Conservation (phyloP, 2,329 filamentous ascomycete species). For the Sporothrix protearum region DNA sequence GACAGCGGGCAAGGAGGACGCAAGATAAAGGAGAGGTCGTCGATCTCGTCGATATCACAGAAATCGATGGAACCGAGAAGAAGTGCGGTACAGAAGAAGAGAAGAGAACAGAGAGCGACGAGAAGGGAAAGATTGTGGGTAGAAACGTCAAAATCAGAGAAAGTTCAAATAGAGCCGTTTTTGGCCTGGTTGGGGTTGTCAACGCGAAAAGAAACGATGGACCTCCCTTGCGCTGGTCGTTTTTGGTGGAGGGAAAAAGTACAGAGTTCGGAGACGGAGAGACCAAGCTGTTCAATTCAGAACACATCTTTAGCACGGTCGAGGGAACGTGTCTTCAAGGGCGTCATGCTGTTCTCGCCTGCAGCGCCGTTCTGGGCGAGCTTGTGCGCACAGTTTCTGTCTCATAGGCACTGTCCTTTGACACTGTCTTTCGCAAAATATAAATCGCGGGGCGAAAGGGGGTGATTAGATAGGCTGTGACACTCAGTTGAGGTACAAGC, state of each 20-base stretch:
- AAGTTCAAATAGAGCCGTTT: background rate
- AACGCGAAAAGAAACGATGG: background rate
- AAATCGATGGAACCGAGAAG: background rate
- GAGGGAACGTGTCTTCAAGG: conserved; percentile 21
- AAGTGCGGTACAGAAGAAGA: background rate
- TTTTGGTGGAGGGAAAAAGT: background rate
- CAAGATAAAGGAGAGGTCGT: background rate
- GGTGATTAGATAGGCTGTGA: background rate
- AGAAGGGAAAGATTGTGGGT: background rate
- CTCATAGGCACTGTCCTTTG: background rate
- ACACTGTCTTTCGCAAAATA: background rate
- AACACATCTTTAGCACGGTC: conserved; percentile 12
- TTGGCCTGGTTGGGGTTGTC: background rate
- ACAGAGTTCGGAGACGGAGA: too few species aligned
- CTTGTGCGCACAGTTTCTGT: background rate
- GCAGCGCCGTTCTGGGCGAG: background rate
- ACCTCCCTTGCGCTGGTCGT: conserved; percentile 6
- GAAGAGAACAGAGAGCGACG: conserved; percentile 5
- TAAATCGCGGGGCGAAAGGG: background rate
- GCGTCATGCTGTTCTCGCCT: background rate
- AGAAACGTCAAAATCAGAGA: background rate
- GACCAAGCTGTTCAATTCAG: conserved; percentile 25
- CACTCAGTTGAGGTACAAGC: background rate
- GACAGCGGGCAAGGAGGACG: background rate
- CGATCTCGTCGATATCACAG: background rate